phyloP scores from a whole-genome alignment of 352 stramenopile species.

The Globisporangium viniferum region DNA sequence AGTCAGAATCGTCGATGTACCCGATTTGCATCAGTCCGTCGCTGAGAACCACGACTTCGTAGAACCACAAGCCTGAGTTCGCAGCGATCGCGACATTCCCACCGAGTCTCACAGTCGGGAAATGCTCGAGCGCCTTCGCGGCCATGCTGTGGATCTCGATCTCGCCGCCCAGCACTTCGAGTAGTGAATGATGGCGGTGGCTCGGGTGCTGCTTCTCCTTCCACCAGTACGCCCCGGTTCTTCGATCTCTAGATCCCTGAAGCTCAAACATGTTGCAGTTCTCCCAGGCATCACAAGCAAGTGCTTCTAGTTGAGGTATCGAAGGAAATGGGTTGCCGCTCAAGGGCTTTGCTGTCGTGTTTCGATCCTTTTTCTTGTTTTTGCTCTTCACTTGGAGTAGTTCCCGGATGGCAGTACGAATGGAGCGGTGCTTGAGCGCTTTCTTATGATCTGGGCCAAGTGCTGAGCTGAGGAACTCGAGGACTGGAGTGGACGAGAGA shows the following conservation, averaged over 20 bases:
- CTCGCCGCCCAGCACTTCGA: conserved; percentile 68
- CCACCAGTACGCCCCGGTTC: conserved; percentile 18
- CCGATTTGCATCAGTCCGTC: conserved; percentile 94
- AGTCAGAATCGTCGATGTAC: conserved; percentile 88
- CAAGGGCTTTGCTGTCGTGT: background rate
- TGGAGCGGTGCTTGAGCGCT: conserved; percentile 29
- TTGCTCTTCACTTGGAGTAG: conserved; percentile 12
- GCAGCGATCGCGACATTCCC: conserved; percentile 40
- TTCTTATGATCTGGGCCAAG: conserved; percentile 33
- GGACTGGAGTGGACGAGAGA: conserved; percentile 21
- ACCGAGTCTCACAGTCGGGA: conserved; percentile 66
- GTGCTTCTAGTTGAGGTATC: conserved; percentile 27
- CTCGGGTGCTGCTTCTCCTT: conserved; percentile 8
- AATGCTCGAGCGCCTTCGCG: conserved; percentile 67
- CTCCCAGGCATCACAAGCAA: conserved; percentile 26
- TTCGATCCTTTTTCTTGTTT: background rate
- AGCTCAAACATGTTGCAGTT: background rate
- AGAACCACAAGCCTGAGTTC: conserved; percentile 82
- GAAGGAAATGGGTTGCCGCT: background rate
- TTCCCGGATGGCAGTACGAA: conserved; percentile 24
- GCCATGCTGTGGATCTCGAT: conserved; percentile 55
- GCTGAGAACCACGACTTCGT: conserved; percentile 87
- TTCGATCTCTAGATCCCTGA: background rate
- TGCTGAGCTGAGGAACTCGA: conserved; percentile 10
- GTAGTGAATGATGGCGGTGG: conserved; percentile 10